Base-by-base conservation (phyloP, 2,329 filamentous ascomycete genomes). In the Penicillium decumbens region DNA sequence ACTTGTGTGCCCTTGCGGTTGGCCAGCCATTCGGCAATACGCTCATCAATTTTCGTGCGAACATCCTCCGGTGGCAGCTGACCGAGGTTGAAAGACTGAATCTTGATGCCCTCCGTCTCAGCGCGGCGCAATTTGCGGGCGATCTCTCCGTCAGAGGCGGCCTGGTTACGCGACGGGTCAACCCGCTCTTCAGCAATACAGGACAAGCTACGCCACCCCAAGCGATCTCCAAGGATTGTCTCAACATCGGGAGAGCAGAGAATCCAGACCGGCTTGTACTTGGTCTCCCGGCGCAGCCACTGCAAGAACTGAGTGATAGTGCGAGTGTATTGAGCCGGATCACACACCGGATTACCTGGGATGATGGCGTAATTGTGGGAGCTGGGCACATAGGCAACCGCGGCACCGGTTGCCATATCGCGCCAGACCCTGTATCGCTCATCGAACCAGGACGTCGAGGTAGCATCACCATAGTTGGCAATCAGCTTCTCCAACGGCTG, bases 381-480 rank as follows among this genome's bases (percentile, higher is more conserved):
- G 57, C 87, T 82, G 40, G 83, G 81, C 1, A 93, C 88, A 64
- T 88, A 96, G 9, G 89, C 88, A 29, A 95, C 79, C 4, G 90
- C 90, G 0, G 90, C 91, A 42, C 91, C 91, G 2, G 87, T 92
- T 29, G 75, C 69, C 20, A 80, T 73, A 65, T 95, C 89, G 27
- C 91, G 84, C 89, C 89, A 96, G 50, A 95, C 84, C 64, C 88
- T 80, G 68, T 91, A 95, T 6, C 89, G 84, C 6, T 90, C 87
- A 67, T 96, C 91, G 6, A 93, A 80, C 89, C 90, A 96, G 0
- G 89, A 93, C 0, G 91, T 96, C 64, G 95, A 95, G 42, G 89
- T 90, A 1, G 91, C 89, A 69, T 96, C 91, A 54, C 91, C 91
- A 60, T 96, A 96, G 70, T 96, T 96, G 65, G 89, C 89, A 67